Conservation (phyloP, 352 stramenopile genomes). For the Pseudoperonospora humuli region DNA sequence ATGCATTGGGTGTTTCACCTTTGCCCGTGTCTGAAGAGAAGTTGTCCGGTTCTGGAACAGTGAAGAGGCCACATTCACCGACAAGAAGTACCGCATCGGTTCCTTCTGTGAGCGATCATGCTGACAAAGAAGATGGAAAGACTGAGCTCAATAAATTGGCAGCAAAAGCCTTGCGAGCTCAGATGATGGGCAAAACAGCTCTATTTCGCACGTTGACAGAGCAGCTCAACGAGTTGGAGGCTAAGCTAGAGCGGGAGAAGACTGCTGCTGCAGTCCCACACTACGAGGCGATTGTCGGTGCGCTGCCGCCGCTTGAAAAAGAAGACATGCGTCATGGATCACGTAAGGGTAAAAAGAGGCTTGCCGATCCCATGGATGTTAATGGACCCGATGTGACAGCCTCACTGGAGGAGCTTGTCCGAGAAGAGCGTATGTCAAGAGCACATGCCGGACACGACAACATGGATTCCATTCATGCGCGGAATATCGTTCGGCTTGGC, state of each 20-base stretch:
- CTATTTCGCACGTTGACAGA: constrained; percentile 70
- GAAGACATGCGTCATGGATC: constrained; percentile 56
- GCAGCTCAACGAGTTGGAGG: constrained; percentile 76
- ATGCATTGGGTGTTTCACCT: background rate
- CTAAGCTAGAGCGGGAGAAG: constrained; percentile 38
- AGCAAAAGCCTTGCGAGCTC: constrained; percentile 60
- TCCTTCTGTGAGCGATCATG: background rate
- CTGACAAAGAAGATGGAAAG: constrained; percentile 20
- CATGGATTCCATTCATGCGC: constrained; percentile 62
- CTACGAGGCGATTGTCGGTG: constrained; percentile 46
- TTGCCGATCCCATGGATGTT: constrained; percentile 9
- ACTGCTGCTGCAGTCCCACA: constrained; percentile 38
- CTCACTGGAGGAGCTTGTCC: constrained; percentile 71
- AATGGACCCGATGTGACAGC: constrained; percentile 18
- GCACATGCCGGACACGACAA: constrained; percentile 35
- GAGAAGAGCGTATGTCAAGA: constrained; percentile 59
- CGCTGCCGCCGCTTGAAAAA: constrained; percentile 57
- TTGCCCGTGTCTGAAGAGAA: background rate
- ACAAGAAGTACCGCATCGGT: constrained; percentile 3
- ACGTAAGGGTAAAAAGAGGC: constrained; percentile 60
- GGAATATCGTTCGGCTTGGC: constrained; percentile 70
- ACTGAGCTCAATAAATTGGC: constrained; percentile 76
- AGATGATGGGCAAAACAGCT: constrained; percentile 77
- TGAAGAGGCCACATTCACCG: background rate
- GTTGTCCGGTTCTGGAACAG: background rate